Percentiles rank a stretch among this genome's conserved stretches.
These are phyloP conservation scores for Mycena citricolor DNA, from an alignment of 1,284 basidiomycete species.

Conservation along the genomic window DNA sequence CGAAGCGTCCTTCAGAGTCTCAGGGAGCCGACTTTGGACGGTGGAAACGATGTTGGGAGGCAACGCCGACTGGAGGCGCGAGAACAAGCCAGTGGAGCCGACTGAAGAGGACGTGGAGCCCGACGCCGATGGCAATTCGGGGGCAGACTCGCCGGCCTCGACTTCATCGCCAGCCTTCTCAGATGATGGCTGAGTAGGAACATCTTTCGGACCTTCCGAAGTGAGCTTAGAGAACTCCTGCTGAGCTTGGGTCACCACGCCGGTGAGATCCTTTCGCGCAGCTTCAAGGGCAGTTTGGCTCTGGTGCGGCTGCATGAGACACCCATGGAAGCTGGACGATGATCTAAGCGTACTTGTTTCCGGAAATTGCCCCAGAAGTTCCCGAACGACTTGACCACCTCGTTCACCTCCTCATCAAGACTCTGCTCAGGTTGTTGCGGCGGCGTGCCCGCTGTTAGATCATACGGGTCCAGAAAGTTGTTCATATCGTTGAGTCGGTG, in stretches of 20 bases:
- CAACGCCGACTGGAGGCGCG: constrained; percentile 69
- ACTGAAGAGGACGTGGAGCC: constrained; percentile 28
- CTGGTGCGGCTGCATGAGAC: constrained; percentile 39
- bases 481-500: constrained; percentile 11
- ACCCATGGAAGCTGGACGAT: constrained; percentile 6
- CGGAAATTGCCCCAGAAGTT: constrained; percentile 87
- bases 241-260: constrained; percentile 81
- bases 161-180: constrained; percentile 1
- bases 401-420: constrained; percentile 82
- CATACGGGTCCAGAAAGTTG: constrained; percentile 60
- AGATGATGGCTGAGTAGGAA: constrained; percentile 23
- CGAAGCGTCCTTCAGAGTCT: constrained; percentile 60
- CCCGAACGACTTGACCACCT: constrained; percentile 83
- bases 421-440: constrained; percentile 46
- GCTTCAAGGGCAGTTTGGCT: constrained; percentile 71
- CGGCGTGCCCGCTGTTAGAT: constrained; percentile 18
- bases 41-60: constrained; percentile 71
- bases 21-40: constrained; percentile 66
- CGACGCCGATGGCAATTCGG: constrained; percentile 26
- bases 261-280: constrained; percentile 76
- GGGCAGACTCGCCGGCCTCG: constrained; percentile 14
- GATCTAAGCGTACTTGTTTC: constrained; percentile 65
- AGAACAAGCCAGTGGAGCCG: constrained; percentile 52
- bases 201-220: constrained; percentile 32
- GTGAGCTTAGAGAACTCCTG: constrained; percentile 73